Base-by-base conservation (phyloP, 352 stramenopile genomes). In the Phytophthora ramorum region DNA sequence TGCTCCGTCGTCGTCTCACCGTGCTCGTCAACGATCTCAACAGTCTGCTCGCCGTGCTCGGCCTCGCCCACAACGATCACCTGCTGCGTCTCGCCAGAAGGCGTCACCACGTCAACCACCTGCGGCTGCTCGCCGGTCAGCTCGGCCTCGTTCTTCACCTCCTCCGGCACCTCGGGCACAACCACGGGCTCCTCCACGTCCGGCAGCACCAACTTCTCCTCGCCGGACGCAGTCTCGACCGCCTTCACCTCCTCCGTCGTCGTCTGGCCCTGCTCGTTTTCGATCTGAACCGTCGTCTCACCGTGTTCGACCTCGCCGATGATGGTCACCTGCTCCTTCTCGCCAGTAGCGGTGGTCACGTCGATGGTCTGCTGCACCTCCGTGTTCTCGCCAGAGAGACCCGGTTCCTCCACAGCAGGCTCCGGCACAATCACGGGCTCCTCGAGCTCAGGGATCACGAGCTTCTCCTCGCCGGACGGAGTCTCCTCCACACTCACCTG, bases 71-170 rank as follows among this genome's bases (percentile, higher is more conserved):
- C 48, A 53, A 59, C 17, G 28, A 66, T 20, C 17, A 66, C 16
- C 32, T 66, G 58, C 26, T 59, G 2, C 38, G 37, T 28, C 28
- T 59, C 16, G 34, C 49, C 49, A 8, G 24, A 24, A 6, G n/a
- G 44, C 4, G 58, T 58, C 58, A 59, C 58, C 28, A 58, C 40
- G 28, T 58, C 41, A 17, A 66, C 40, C 17, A 66, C 58, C 38
- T 66, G 38, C 4, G 6, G 35, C 14, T 65, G 44, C 19, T 65
- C 58, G 6, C 24, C 41, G 24, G 19, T 43, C 9, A 19, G 19
- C n/a, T 41, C 24, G n/a, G 44, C 55, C 37, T 69, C 57, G 52
- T 78, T 73, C 3, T 66, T 71, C 73, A 79, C 73, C 24, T 51
- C 69, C 8, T 40, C 14, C 16, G 59, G 55, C 32, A 52, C 22